Conservation (phyloP, 2,329 filamentous ascomycete species). For the Alternaria brassicae region DNA sequence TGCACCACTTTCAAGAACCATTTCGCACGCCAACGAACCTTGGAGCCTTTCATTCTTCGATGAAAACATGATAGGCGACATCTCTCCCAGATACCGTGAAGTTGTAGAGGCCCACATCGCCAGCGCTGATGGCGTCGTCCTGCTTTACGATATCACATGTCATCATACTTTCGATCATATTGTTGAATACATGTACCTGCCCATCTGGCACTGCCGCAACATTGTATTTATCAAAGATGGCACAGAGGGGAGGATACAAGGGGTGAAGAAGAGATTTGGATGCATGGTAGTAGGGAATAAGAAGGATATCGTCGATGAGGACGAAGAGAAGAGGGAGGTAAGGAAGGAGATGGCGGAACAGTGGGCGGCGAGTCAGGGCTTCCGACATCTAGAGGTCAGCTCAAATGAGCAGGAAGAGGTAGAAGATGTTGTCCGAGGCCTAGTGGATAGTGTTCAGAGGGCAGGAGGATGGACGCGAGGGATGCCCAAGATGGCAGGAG, state of each 20-base stretch:
- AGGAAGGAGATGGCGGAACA: slow-evolving; percentile 23
- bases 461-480: slow-evolving; percentile 17
- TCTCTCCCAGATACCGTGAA: slow-evolving; percentile 2
- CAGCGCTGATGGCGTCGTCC: slow-evolving; percentile 31
- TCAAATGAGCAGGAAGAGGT: slow-evolving; percentile 15
- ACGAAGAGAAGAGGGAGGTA: slow-evolving; percentile 21
- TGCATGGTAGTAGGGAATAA: slow-evolving; percentile 42
- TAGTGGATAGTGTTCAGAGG: slow-evolving; percentile 24
- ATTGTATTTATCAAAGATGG: neutral
- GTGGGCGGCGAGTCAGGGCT: slow-evolving; percentile 35
- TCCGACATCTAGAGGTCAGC: slow-evolving; percentile 29
- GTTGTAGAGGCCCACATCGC: slow-evolving; percentile 12
- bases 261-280: slow-evolving; percentile 29
- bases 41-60: slow-evolving; percentile 28
- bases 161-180: slow-evolving; percentile 30
- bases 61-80: slow-evolving; percentile 25
- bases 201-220: slow-evolving; percentile 23
- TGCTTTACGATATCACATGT: slow-evolving; percentile 41
- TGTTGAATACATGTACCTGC: slow-evolving; percentile 26
- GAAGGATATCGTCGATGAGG: slow-evolving; percentile 20
- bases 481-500: slow-evolving; percentile 4
- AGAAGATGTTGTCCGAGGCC: slow-evolving; percentile 19
- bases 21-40: slow-evolving; percentile 16
- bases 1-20: slow-evolving; percentile 13
- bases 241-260: neutral